Evolutionary conservation across 805 yeast species (phyloP).

Genomic region (Torulaspora gathmanii): DNA sequence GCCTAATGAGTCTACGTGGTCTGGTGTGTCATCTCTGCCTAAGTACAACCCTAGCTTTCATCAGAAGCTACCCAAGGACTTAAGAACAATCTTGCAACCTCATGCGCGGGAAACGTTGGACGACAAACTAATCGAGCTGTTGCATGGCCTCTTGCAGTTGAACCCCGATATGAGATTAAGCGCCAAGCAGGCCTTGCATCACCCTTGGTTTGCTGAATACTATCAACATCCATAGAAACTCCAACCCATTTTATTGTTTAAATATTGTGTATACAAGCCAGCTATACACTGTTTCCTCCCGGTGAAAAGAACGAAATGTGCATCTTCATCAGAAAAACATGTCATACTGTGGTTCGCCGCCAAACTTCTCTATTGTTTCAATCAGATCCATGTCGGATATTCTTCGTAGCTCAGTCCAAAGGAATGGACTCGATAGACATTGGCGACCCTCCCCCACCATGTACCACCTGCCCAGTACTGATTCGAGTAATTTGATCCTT

Average conservation of each 20-base stretch:
- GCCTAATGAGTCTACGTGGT: conserved; percentile 91
- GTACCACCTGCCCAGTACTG: conserved; percentile 13
- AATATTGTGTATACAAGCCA: not conserved
- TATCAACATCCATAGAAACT: conserved; percentile 20
- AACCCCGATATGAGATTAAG: conserved; percentile 50
- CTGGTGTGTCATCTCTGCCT: conserved; percentile 84
- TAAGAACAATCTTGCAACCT: conserved; percentile 39
- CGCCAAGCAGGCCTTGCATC: conserved; percentile 50
- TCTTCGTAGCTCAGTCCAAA: conserved; percentile 22
- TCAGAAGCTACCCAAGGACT: conserved; percentile 72
- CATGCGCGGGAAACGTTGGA: conserved; percentile 28
- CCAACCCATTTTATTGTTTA: not conserved
- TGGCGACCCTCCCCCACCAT: conserved; percentile 6
- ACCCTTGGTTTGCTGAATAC: conserved; percentile 38
- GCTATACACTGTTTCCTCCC: not conserved
- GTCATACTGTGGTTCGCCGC: conserved; percentile 28
- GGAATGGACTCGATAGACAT: conserved; percentile 19
- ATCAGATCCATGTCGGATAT: conserved; percentile 19
- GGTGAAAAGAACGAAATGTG: not conserved
- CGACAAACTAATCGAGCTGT: conserved; percentile 29
- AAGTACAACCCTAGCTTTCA: conserved; percentile 93
- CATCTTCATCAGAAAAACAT: conserved; percentile 12
- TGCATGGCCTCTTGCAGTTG: conserved; percentile 43
- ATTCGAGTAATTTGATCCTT: not conserved
- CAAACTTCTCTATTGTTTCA: conserved; percentile 19